Evolutionary conservation across 306 rosid species (phyloP).

Genomic region (Mimosa bimucronata): DNA sequence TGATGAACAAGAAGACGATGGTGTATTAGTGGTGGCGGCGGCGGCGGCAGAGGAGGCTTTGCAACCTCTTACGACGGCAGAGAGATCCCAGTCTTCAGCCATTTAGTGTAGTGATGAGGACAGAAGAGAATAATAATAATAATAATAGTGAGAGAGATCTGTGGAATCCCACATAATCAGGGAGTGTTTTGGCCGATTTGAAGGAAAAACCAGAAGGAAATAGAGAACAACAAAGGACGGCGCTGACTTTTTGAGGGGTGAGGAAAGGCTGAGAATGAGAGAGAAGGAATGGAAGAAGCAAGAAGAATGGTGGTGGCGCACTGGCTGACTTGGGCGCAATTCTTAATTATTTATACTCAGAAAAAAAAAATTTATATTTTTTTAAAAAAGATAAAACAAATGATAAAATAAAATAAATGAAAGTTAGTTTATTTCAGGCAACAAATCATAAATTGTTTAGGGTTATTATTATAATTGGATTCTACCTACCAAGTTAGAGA

Average conservation of each 20-base stretch:
- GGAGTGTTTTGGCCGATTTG: constrained; percentile 13
- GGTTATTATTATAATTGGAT: not conserved
- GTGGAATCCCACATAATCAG: constrained; percentile 15
- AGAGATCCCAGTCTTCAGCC: constrained; percentile 80
- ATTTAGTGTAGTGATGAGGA: constrained; percentile 8
- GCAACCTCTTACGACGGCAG: constrained; percentile 73
- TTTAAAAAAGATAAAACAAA: not conserved
- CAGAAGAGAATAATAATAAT: not conserved
- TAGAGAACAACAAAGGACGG: constrained; percentile 46
- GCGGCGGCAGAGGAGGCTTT: constrained; percentile 27
- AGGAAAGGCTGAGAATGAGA: constrained; percentile 23
- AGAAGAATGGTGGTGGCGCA: constrained; percentile 50
- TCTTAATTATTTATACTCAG: constrained; percentile 53
- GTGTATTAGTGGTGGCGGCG: not conserved
- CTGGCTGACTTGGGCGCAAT: constrained; percentile 45
- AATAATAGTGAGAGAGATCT: not conserved
- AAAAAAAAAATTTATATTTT: not conserved
- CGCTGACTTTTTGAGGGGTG: constrained; percentile 57
- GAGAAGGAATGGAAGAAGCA: constrained; percentile 10
- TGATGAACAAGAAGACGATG: not conserved
- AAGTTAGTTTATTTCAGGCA: not conserved
- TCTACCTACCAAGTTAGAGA: not conserved
- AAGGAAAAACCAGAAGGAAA: not conserved
- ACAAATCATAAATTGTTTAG: not conserved
- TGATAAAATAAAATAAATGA: not conserved